These are phyloP conservation scores for Pascua guehoae DNA, from an alignment of 1,284 basidiomycete species.

Conservation along the genomic window DNA sequence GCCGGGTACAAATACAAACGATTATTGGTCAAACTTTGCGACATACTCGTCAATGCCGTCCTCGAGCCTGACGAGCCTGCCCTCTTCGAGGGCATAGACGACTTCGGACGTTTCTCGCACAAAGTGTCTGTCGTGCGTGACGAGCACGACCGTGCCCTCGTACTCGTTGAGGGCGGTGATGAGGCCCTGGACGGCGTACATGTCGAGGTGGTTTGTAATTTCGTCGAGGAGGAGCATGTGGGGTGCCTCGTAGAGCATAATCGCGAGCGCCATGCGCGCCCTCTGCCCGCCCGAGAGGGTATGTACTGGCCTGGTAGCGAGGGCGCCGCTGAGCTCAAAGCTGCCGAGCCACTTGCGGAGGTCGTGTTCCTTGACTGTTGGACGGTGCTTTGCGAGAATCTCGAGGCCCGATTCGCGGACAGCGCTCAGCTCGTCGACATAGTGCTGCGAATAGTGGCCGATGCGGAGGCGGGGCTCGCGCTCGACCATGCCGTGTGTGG, in stretches of 20 bases:
- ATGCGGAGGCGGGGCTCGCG: conserved; percentile 60
- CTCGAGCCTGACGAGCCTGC: conserved; percentile 12
- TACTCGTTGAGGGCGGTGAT: conserved; percentile 58
- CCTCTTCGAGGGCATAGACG: conserved; percentile 15
- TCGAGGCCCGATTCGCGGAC: conserved; percentile 43
- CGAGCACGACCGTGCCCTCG: conserved; percentile 60
- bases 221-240: conserved; percentile 59
- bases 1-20: no score
- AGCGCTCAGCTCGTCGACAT: conserved; percentile 47
- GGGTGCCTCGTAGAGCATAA: conserved; percentile 40
- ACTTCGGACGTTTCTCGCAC: conserved; percentile 18
- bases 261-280: conserved; percentile 45
- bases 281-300: conserved; percentile 53
- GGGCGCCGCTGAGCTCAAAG: conserved; percentile 55
- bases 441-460: conserved; percentile 52
- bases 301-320: conserved; percentile 40
- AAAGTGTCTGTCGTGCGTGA: conserved; percentile 62
- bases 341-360: conserved; percentile 54
- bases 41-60: conserved; percentile 20
- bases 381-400: conserved; percentile 1
- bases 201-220: conserved; percentile 67
- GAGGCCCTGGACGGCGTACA: conserved; percentile 61
- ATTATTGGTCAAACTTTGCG: conserved; percentile 5
- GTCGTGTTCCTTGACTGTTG: conserved; percentile 48
- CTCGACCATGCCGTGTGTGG: conserved; percentile 57